Evolutionary conservation across 1,284 basidiomycete species (phyloP), one percentile per base, ranked within the genome.

Genomic region (Marasmius tenuissimus): DNA sequence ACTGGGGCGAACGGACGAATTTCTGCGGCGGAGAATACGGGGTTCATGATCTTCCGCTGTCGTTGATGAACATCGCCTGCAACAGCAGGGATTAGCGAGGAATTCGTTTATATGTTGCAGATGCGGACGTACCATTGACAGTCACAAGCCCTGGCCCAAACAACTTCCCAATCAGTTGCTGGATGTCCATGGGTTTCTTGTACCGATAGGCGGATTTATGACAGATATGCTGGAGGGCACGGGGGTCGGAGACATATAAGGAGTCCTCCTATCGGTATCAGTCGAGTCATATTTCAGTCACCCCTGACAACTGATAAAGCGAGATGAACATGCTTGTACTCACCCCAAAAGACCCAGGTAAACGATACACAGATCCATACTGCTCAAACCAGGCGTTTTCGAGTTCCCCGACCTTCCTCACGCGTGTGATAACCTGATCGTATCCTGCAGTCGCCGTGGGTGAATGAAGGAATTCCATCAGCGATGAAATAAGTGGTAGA

Each of bases 331-430:
- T 11, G 37, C 18, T 47, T 9, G 22, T 56, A 27, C 70, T 63
- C 45, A 76, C 75, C 1, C 70, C 70, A 45, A 73, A 67, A 58
- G 68, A 69, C 4, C 63, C 67, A 35, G 66, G 68, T 18, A 65
- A 50, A 14, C 71, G 63, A 68, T 72, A 76, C 0, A 69, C 68
- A 0, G 65, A 63, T 14, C 76, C 76, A 59, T 75, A 78, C 56
- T 75, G 66, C 22, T 65, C 61, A 42, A 69, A 63, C 66, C 69
- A 75, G 45, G 68, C 52, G 55, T 69, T 70, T 8, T 74, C 72
- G 2, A 71, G 59, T 22, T 74, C 70, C 1, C 75, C 75, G 1
- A 75, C 73, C 57, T 76, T 69, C 12, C 70, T 49, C 57, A 75
- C 70, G 14, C 66, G 53, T 18, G 58, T 62, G 10, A 72, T 2